Percentiles rank a stretch among this genome's conserved stretches.
phyloP scores from a whole-genome alignment of 495 filamentous ascomycete species.

The Oidiodendron maius region DNA sequence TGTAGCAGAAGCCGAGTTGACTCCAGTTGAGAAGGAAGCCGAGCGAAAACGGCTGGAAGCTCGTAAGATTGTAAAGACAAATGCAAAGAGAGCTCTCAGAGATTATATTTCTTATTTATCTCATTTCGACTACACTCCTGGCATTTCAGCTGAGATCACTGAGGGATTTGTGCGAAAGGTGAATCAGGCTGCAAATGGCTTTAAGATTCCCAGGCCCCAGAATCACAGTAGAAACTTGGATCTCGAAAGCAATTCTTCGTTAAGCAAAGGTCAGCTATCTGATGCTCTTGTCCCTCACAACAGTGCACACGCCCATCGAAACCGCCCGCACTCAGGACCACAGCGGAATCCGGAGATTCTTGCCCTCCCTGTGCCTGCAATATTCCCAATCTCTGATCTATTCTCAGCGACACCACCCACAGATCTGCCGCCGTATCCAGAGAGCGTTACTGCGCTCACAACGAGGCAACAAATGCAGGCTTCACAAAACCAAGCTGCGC shows the following conservation, averaged over 20 bases:
- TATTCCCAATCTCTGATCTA: conserved; percentile 46
- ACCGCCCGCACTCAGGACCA: conserved; percentile 9
- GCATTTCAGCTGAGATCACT: conserved; percentile 54
- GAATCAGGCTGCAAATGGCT: conserved; percentile 46
- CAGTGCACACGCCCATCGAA: conserved; percentile 2
- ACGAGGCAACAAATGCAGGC: conserved; percentile 18
- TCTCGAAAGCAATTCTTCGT: conserved; percentile 21
- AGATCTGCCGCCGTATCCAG: conserved; percentile 52
- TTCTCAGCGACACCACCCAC: conserved; percentile 50
- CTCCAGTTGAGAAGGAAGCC: conserved; percentile 34
- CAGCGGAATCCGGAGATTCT: conserved; percentile 12
- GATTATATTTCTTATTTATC: conserved; percentile 66
- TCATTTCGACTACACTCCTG: conserved; percentile 70
- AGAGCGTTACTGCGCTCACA: conserved; percentile 24
- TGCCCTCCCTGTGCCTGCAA: conserved; percentile 23
- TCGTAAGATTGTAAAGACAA: conserved; percentile 57
- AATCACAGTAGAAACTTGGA: conserved; percentile 19
- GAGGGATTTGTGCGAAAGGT: conserved; percentile 64
- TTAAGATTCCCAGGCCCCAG: conserved; percentile 24
- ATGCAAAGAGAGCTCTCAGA: conserved; percentile 67
- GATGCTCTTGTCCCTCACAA: conserved; percentile 24
- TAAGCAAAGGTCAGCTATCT: conserved; percentile 28
- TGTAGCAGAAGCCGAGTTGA: conserved; percentile 14
- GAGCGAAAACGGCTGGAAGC: conserved; percentile 46
- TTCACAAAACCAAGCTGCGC: conserved; percentile 22